Evolutionary conservation across 345 rosid genomes (phyloP).

Genomic region (Citrus trifoliata): DNA sequence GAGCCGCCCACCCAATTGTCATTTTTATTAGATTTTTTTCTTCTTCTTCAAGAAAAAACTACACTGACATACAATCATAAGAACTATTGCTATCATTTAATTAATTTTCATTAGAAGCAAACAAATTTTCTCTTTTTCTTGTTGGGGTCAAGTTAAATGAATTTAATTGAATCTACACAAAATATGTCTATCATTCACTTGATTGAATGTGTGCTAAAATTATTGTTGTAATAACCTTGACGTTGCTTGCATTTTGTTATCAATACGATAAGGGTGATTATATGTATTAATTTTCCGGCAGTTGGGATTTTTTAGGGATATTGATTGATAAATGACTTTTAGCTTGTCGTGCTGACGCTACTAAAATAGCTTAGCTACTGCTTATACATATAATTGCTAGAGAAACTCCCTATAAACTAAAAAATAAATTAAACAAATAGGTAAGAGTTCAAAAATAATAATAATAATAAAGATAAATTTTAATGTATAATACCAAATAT

Average conservation of each 20-base stretch:
- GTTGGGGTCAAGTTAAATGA: not conserved
- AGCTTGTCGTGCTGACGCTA: not conserved
- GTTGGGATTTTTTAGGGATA: not conserved
- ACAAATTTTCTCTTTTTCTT: conserved; percentile 10
- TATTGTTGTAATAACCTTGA: not conserved
- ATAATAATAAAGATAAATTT: too few relatives aligned
- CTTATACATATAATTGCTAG: too few relatives aligned
- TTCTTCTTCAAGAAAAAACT: too few relatives aligned
- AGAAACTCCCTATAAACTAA: too few relatives aligned
- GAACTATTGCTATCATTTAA: not conserved
- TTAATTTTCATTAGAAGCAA: not conserved
- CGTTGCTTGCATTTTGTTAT: not conserved
- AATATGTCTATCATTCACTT: not conserved
- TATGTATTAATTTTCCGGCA: not conserved
- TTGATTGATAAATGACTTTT: too few relatives aligned
- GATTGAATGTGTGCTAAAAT: not conserved
- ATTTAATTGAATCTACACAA: not conserved
- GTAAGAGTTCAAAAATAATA: too few relatives aligned
- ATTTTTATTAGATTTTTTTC: not conserved
- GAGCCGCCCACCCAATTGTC: conserved; percentile 12
- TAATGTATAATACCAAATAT: too few relatives aligned
- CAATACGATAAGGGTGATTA: too few relatives aligned
- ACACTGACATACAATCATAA: not conserved
- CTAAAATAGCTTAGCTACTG: not conserved
- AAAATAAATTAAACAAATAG: too few relatives aligned